Percentiles rank a stretch among this genome's conserved stretches.
Evolutionary conservation across 2,329 filamentous ascomycete species (phyloP).

Genomic region (Colletotrichum magnum): DNA sequence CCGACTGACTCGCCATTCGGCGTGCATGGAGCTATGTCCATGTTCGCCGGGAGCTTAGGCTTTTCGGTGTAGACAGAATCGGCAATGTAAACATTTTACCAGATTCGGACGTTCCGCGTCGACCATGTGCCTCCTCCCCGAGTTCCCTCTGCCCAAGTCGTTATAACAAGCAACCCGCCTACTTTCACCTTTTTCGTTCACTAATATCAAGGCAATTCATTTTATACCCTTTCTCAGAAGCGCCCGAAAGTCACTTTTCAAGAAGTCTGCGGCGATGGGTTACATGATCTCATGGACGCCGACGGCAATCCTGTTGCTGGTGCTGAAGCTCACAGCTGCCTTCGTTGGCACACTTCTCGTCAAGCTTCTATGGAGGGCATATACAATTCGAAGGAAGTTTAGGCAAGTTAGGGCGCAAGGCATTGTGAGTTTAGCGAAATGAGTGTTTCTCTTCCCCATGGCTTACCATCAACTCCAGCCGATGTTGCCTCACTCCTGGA

Average conservation of each 20-base stretch:
- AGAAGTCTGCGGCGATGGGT: background rate
- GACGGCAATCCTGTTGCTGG: slow-evolving; percentile 16
- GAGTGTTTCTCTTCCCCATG: fast-evolving
- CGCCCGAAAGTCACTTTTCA: background rate
- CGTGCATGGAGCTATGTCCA: slow-evolving; percentile 6
- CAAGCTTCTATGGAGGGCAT: slow-evolving; percentile 9
- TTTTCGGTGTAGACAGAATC: slow-evolving; percentile 11
- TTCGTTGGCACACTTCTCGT: background rate
- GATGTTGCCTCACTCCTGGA: slow-evolving; percentile 26
- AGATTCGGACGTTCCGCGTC: background rate
- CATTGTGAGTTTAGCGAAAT: background rate
- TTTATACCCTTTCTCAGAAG: too few relatives aligned
- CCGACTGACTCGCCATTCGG: background rate
- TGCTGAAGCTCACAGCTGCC: background rate
- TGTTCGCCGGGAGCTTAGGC: slow-evolving; percentile 1
- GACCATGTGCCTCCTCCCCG: background rate
- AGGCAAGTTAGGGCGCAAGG: slow-evolving; percentile 12
- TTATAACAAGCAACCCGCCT: background rate
- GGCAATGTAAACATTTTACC: slow-evolving; percentile 7
- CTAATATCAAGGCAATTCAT: too few relatives aligned
- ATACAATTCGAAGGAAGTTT: slow-evolving; percentile 15
- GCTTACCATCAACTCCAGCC: slow-evolving; percentile 6
- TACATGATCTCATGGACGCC: slow-evolving; percentile 1
- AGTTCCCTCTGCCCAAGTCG: background rate
- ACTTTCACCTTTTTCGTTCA: background rate